Evolutionary conservation across 306 rosid species (phyloP).

Genomic region (Cercis canadensis): DNA sequence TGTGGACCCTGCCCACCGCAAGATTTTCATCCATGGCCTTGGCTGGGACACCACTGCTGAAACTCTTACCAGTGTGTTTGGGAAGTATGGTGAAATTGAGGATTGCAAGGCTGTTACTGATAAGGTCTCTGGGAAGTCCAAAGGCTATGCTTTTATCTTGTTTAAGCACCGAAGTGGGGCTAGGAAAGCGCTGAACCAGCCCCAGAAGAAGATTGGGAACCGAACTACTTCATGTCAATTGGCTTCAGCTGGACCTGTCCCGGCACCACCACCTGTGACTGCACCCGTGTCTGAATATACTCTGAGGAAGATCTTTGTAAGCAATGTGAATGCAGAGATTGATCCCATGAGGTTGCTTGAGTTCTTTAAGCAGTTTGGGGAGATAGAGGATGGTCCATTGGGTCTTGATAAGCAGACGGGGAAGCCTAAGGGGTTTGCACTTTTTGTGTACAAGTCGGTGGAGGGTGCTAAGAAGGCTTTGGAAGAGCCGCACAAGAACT

Average conservation of each 20-base stretch:
- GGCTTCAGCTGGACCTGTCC: slow-evolving; percentile 69
- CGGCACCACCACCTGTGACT: slow-evolving; percentile 46
- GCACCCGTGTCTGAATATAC: slow-evolving; percentile 50
- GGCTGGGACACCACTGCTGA: slow-evolving; percentile 78
- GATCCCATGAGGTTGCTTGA: slow-evolving; percentile 57
- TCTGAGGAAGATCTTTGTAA: slow-evolving; percentile 66
- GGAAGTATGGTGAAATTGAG: slow-evolving; percentile 65
- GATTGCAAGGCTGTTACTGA: slow-evolving; percentile 75
- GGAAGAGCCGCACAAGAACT: slow-evolving; percentile 67
- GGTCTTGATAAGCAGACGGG: slow-evolving; percentile 67
- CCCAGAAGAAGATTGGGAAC: slow-evolving; percentile 67
- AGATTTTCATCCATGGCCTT: slow-evolving; percentile 74
- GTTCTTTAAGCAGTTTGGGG: slow-evolving; percentile 65
- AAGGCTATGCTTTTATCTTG: slow-evolving; percentile 73
- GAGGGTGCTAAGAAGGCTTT: slow-evolving; percentile 66
- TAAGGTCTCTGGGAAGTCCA: slow-evolving; percentile 64
- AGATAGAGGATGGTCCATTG: slow-evolving; percentile 71
- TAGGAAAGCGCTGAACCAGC: slow-evolving; percentile 58
- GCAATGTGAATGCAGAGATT: slow-evolving; percentile 63
- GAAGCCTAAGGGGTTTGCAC: slow-evolving; percentile 64
- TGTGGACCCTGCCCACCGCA: slow-evolving; percentile 74
- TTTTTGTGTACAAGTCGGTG: slow-evolving; percentile 55
- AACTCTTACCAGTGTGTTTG: slow-evolving; percentile 56
- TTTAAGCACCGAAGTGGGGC: slow-evolving; percentile 67
- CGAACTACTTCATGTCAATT: slow-evolving; percentile 60